Conservation (phyloP, 2,329 filamentous ascomycete species). For the Aureobasidium lini region DNA sequence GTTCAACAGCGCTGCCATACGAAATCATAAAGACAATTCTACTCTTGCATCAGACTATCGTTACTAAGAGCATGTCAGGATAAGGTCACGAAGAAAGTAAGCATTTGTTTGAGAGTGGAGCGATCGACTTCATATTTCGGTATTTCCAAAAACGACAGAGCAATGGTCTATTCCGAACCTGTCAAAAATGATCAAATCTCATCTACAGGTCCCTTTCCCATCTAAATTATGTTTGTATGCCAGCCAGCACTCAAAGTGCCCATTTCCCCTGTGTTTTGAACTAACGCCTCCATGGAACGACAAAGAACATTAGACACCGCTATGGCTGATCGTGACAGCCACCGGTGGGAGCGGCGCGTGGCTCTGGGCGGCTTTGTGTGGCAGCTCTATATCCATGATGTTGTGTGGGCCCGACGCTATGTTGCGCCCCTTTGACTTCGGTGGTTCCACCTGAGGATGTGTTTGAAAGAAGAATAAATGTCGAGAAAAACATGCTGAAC, state of each 20-base stretch:
- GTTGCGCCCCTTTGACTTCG: neutral
- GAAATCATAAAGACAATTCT: neutral
- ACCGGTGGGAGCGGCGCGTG: conserved; percentile 5
- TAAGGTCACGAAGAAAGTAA: neutral
- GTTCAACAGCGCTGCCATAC: neutral
- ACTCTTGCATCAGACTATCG: neutral
- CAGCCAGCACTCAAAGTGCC: neutral
- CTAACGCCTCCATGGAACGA: neutral
- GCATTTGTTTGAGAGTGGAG: neutral
- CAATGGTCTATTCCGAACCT: neutral
- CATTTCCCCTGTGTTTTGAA: neutral
- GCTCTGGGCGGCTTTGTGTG: neutral
- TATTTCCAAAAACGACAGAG: conserved; percentile 8
- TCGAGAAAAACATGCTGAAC: conserved; percentile 10
- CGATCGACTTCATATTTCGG: neutral
- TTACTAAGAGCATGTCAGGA: neutral
- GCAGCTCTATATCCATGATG: neutral
- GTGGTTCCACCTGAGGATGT: neutral
- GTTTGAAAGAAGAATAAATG: neutral
- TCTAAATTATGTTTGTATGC: conserved; percentile 9
- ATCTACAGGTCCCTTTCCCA: neutral
- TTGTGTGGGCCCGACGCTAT: neutral
- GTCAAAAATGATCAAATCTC: neutral
- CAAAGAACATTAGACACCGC: neutral
- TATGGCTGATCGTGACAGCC: neutral